Evolutionary conservation across 805 yeast species (phyloP).

Genomic region (Nakazawaea ernobii): DNA sequence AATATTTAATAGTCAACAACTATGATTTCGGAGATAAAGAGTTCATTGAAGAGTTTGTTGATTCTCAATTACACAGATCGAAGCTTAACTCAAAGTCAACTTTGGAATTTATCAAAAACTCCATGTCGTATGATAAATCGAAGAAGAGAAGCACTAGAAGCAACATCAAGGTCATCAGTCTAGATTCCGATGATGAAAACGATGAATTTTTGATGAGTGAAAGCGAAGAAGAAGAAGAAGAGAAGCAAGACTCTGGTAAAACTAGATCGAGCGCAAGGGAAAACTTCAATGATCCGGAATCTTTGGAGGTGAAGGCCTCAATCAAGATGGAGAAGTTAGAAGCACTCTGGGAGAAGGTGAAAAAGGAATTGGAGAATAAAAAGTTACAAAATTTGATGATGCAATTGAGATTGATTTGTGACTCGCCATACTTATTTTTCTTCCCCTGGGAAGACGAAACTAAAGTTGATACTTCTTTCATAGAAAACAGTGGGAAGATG

Average conservation of each 20-base stretch:
- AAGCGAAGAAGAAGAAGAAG: slow-evolving; percentile 11
- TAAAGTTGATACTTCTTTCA: slow-evolving; percentile 29
- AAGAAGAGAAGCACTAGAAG: slow-evolving; percentile 7
- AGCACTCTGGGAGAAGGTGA: slow-evolving; percentile 24
- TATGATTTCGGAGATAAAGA: slow-evolving; percentile 16
- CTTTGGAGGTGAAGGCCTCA: neutral
- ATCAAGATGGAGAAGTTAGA: slow-evolving; percentile 4
- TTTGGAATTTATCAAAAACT: neutral
- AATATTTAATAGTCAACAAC: slow-evolving; percentile 41
- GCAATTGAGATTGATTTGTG: slow-evolving; percentile 81
- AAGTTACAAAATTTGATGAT: slow-evolving; percentile 64
- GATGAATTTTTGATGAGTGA: slow-evolving; percentile 11
- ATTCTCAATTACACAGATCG: slow-evolving; percentile 20
- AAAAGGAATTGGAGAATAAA: slow-evolving; percentile 41
- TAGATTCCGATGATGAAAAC: slow-evolving; percentile 12
- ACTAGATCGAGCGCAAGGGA: neutral
- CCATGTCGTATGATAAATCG: neutral
- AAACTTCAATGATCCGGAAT: neutral
- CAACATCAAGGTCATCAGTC: neutral
- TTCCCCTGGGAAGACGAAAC: slow-evolving; percentile 63
- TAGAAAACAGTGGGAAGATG: slow-evolving; percentile 67
- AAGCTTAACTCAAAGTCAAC: neutral
- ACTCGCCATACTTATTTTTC: slow-evolving; percentile 79
- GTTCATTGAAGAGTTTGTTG: slow-evolving; percentile 35
- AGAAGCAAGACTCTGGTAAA: slow-evolving; percentile 2